phyloP scores from a whole-genome alignment of 2,329 filamentous ascomycete species.

The Aureobasidium sp. region DNA sequence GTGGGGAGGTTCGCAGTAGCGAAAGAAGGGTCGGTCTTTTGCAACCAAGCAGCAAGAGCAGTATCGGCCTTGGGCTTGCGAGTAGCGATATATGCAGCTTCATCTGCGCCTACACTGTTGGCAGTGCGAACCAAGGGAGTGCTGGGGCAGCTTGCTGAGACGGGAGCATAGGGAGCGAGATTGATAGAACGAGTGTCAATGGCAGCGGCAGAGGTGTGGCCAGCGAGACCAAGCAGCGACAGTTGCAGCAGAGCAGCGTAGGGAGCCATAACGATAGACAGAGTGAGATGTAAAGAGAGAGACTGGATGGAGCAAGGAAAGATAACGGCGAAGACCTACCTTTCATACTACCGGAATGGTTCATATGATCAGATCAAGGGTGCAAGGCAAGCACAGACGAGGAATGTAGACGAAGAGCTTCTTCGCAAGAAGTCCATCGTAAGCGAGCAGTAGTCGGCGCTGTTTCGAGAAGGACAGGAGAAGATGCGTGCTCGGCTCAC shows the following conservation, averaged over 20 bases:
- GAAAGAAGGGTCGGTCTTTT: conserved; percentile 29
- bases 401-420: background rate
- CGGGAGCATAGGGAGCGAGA: conserved; percentile 28
- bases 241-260: background rate
- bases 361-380: background rate
- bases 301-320: background rate
- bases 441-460: conserved; percentile 2
- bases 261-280: background rate
- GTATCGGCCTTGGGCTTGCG: conserved; percentile 33
- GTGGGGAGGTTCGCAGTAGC: conserved; percentile 31
- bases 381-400: background rate
- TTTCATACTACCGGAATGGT: background rate
- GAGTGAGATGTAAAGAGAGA: background rate
- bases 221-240: background rate
- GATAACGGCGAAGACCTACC: background rate
- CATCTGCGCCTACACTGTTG: conserved; percentile 29
- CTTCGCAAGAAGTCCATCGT: background rate
- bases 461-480: background rate
- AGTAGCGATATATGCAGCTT: conserved; percentile 31
- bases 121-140: conserved; percentile 32
- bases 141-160: conserved; percentile 31
- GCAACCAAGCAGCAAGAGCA: conserved; percentile 33
- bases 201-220: conserved; percentile 6
- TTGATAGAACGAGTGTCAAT: conserved; percentile 1
- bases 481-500: conserved; percentile 3